Base-by-base conservation (phyloP, 768 basidiomycete species). In the Mrakia blollopis region DNA sequence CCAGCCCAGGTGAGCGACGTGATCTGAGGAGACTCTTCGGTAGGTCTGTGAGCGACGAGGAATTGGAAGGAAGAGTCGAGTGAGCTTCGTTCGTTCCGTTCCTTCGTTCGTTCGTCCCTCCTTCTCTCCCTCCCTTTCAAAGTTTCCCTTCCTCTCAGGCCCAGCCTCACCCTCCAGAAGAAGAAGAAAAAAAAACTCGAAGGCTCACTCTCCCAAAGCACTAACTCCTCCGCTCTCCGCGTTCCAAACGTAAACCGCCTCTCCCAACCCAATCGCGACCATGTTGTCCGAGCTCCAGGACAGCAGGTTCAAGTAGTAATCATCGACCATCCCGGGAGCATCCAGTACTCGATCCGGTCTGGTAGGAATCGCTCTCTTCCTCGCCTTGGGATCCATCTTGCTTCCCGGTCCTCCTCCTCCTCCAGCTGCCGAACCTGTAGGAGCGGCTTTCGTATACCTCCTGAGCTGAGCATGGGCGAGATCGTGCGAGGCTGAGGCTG, bases 291-390 rank as follows among this genome's bases (percentile, higher is more conserved):
- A 87, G 50, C 91, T 91, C 97, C 97, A 99, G 25, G 90, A 88
- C 72, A 98, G 83, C 72, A 99, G 86, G 83, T 98, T 99, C 81
- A 99, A 89, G 82, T 99, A 99, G 83, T 96, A 99, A 83, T 99
- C 97, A 80, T 98, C 94, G 63, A 84, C 81, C 73, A 86, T 82
- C 0, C 93, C 93, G 0, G 94, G 94, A 0, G 96, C 96, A 80
- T 98, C 97, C 14, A 99, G 87, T 11, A 98, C 94, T n/a, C 94
- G 88, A 80, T 96, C 92, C 0, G 96, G 93, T 32, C 90, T 89
- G 0, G 92, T 91, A 0, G 94, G 88, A 73, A 98, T 92, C 80
- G 91, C 90, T 28, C 96, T 88, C 8, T 90, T 87, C 82, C 77
- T 52, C 39, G 30, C 50, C 41, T 92, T 92, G 32, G 76, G 62